Evolutionary conservation across 2,329 filamentous ascomycete genomes (phyloP), one percentile per base, ranked within the genome.

Genomic region (Akanthomyces dipterigenus): DNA sequence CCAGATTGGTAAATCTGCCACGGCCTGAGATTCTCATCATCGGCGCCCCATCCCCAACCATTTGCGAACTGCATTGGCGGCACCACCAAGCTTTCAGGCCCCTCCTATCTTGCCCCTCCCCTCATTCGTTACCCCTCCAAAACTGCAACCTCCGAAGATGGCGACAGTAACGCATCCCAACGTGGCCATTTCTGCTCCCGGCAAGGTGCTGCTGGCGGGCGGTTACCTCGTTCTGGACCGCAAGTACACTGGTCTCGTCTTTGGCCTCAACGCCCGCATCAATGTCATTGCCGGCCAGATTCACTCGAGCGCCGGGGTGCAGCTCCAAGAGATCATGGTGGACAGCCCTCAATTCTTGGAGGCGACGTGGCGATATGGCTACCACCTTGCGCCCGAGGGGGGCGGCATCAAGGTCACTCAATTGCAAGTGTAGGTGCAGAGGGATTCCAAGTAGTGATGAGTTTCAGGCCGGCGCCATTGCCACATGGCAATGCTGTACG

Each of bases 201-300:
- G 95, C 68, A 99, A 99, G 79, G 95, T 99, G 63, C 84, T 99
- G 65, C 84, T 98, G 59, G 91, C 93, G 4, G 95, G 95, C 65
- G 95, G 95, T 64, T 99, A 98, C 76, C 86, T 98, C 50, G 93
- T 97, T 24, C 87, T 99, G 50, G 93, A 98, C 77, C 86, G 90
- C 64, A 80, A 83, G 64, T 92, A 97, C 75, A 95, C 89, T 3
- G 93, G 88, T 31, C 76, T 91, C 60, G 82, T 91, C 64, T 82
- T 88, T 69, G 86, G 86, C 34, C 82, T 90, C 61, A 83, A 83
- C 69, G 85, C 87, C 49, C 79, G 87, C 65, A 87, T 90, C 76
- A 87, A 87, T 66, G 82, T 88, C 63, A 71, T 88, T 62, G 83
- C 85, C 9, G 75, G 78, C 55, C 78, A 81, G 65, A 83, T 86